Percentiles rank a stretch among this genome's conserved stretches.
Evolutionary conservation across 2,329 filamentous ascomycete species (phyloP).

Genomic region (Teratosphaeria epicoccoides): DNA sequence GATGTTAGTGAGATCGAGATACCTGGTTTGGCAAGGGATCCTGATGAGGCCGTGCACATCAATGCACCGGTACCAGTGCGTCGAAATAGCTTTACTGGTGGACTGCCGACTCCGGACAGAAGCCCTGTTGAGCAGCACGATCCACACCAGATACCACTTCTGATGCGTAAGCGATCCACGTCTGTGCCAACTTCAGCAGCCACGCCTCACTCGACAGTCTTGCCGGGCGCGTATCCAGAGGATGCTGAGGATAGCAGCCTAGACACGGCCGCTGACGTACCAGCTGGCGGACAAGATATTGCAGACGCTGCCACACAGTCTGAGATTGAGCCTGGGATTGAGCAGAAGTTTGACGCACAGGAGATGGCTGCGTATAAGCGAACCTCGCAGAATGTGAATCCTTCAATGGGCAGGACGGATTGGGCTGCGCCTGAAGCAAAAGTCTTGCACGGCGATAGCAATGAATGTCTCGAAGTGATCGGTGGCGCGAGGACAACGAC

Average conservation of each 20-base stretch:
- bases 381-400: slow-evolving; percentile 2
- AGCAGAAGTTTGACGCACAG: slow-evolving; percentile 13
- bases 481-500: slow-evolving; percentile 9
- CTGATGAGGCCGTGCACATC: slow-evolving; percentile 36
- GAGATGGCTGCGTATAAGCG: slow-evolving; percentile 13
- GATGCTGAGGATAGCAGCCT: not conserved
- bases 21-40: slow-evolving; percentile 57
- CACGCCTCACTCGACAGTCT: slow-evolving; percentile 2
- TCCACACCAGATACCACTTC: slow-evolving; percentile 8
- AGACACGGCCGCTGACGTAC: not conserved
- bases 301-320: not conserved
- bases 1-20: slow-evolving; percentile 75
- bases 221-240: not conserved
- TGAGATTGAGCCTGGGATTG: slow-evolving; percentile 5
- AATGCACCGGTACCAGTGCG: slow-evolving; percentile 1
- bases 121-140: not conserved
- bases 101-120: slow-evolving; percentile 29
- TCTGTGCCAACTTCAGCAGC: slow-evolving; percentile 15
- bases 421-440: slow-evolving; percentile 2
- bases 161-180: slow-evolving; percentile 14
- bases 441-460: slow-evolving; percentile 2
- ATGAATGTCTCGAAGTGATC: slow-evolving; percentile 2
- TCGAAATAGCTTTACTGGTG: slow-evolving; percentile 23
- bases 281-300: slow-evolving; percentile 1
- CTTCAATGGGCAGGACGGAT: slow-evolving; percentile 4